Percentiles rank a stretch among this genome's conserved stretches.
Conservation (phyloP, 371 early-diverging fungal species). For the Circinella umbellata region DNA sequence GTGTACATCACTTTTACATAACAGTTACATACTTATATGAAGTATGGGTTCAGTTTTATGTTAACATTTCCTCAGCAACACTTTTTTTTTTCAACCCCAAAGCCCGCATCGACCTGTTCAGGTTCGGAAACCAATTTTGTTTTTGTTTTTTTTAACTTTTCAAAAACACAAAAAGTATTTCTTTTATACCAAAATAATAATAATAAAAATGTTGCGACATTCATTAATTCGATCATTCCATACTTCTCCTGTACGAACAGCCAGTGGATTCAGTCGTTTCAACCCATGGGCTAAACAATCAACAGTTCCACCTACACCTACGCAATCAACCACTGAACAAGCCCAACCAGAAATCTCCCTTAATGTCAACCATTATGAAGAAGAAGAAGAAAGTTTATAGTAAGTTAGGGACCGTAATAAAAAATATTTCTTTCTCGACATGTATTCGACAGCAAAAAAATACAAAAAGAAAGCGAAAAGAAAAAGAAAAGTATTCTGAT, state of each 20-base stretch:
- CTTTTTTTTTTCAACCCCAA: too few relatives aligned
- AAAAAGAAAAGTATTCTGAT: too few relatives aligned
- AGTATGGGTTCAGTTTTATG: too few relatives aligned
- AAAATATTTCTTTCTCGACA: too few relatives aligned
- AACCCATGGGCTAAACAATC: slow-evolving; percentile 52
- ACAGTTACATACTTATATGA: too few relatives aligned
- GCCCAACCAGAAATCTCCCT: slow-evolving; percentile 1
- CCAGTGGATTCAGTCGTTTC: slow-evolving; percentile 40
- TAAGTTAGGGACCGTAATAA: neutral
- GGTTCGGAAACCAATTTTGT: neutral
- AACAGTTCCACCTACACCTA: slow-evolving; percentile 24
- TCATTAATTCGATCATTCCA: slow-evolving; percentile 1
- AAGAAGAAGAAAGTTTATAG: slow-evolving; percentile 6
- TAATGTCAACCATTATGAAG: slow-evolving; percentile 12
- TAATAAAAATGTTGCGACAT: neutral
- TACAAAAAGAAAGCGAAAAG: too few relatives aligned
- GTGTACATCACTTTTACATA: too few relatives aligned
- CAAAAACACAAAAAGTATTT: neutral
- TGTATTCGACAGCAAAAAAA: too few relatives aligned
- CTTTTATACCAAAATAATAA: neutral
- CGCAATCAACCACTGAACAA: slow-evolving; percentile 11
- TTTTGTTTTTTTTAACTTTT: neutral
- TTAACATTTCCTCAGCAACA: too few relatives aligned
- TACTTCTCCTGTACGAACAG: slow-evolving; percentile 17
- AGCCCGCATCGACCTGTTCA: neutral